A percentile compares a stretch with the other conserved stretches of the same genome.
Conservation (phyloP, 768 basidiomycete species). For the Termitomyces sp. region DNA sequence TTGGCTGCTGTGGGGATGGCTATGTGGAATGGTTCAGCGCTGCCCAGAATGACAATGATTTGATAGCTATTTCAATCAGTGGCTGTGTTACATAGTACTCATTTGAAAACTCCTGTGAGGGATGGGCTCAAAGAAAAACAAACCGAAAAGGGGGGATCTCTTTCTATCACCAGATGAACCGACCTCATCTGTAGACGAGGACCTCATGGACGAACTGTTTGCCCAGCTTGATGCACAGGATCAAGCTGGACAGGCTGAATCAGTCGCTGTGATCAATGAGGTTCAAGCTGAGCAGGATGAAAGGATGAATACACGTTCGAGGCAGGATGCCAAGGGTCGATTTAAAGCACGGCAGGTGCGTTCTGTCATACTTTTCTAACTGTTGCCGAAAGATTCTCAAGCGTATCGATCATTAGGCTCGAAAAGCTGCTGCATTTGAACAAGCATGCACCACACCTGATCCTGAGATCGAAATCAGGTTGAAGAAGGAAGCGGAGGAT, state of each 20-base stretch:
- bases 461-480: constrained; percentile 52
- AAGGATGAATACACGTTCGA: constrained; percentile 29
- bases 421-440: constrained; percentile 65
- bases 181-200: constrained; percentile 44
- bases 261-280: constrained; percentile 45
- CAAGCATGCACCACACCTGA: constrained; percentile 51
- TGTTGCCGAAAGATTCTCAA: background rate
- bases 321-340: constrained; percentile 58
- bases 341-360: constrained; percentile 70
- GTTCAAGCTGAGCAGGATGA: constrained; percentile 37
- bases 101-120: background rate
- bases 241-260: constrained; percentile 43
- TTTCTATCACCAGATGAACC: constrained; percentile 26
- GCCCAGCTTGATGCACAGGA: constrained; percentile 72
- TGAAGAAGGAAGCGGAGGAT: constrained; percentile 62
- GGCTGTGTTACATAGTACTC: background rate
- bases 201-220: constrained; percentile 72
- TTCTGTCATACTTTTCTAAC: background rate
- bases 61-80: too few relatives aligned
- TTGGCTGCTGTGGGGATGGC: background rate
- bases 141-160: constrained; percentile 46
- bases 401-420: constrained; percentile 41
- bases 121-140: constrained; percentile 59
- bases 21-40: too few relatives aligned
- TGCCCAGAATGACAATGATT: too few relatives aligned